Conservation (phyloP, 192 early-diverging fungal species). For the Chytriomyces sp. region DNA sequence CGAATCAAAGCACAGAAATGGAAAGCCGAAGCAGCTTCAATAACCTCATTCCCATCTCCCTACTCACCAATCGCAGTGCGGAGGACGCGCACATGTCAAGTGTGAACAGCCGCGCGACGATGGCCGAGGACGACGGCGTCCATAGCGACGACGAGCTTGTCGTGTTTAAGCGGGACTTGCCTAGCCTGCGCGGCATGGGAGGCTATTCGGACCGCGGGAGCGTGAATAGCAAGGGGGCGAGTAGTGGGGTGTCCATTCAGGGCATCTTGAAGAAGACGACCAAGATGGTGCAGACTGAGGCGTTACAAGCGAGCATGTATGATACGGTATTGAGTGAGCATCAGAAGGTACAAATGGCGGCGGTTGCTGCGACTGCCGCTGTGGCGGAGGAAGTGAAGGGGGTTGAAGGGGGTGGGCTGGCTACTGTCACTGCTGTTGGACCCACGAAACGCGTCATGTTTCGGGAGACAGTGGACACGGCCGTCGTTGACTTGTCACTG, state of each 20-base stretch:
- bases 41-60: no score
- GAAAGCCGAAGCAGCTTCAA: no score
- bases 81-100: no score
- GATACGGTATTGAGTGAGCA: background rate
- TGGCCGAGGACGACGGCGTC: background rate
- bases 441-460: background rate
- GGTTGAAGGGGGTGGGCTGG: background rate
- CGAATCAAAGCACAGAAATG: no score
- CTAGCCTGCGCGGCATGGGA: background rate
- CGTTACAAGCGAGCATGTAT: conserved; percentile 1
- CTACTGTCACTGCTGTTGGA: background rate
- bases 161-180: background rate
- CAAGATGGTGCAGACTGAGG: background rate
- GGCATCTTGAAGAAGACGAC: background rate
- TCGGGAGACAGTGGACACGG: conserved; percentile 4
- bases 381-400: background rate
- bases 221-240: background rate
- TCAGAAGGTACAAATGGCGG: background rate
- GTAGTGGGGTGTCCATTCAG: background rate
- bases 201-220: background rate
- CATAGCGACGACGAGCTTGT: background rate
- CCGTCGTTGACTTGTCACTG: conserved; percentile 8
- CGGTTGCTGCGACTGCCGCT: background rate
- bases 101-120: no score
- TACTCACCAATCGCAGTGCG: no score